phyloP scores from a whole-genome alignment of 1,284 basidiomycete species.

The Fomitiporia mediterranea region DNA sequence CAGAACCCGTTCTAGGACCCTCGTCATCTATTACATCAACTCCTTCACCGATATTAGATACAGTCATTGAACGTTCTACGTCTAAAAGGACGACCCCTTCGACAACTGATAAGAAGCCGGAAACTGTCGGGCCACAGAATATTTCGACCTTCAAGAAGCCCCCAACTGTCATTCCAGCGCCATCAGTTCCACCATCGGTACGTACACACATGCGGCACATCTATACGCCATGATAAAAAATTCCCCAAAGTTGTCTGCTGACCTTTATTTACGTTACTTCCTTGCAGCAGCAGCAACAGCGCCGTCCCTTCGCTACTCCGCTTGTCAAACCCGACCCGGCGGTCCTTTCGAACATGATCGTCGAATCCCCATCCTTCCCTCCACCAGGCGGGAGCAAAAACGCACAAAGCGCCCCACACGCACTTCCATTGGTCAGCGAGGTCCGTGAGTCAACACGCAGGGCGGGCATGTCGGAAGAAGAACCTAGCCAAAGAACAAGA shows the following conservation, averaged over 20 bases:
- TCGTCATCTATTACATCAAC: neutral
- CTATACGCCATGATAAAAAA: too few species aligned
- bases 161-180: constrained; percentile 8
- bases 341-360: constrained; percentile 17
- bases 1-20: neutral
- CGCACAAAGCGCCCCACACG: constrained; percentile 34
- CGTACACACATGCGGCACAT: neutral
- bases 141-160: constrained; percentile 10
- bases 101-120: neutral
- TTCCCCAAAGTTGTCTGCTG: neutral
- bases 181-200: constrained; percentile 2
- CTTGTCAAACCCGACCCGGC: constrained; percentile 1
- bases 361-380: constrained; percentile 37
- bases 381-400: constrained; percentile 18
- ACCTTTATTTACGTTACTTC: neutral
- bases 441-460: constrained; percentile 32
- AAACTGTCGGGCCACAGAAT: neutral
- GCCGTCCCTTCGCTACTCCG: neutral
- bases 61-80: neutral
- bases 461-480: constrained; percentile 8
- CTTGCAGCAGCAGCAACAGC: neutral
- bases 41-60: too few species aligned
- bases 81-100: neutral
- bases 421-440: constrained; percentile 37
- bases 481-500: constrained; percentile 20